Conservation (phyloP, 176 grass and related monocot genomes). For the Pharus latifolius region DNA sequence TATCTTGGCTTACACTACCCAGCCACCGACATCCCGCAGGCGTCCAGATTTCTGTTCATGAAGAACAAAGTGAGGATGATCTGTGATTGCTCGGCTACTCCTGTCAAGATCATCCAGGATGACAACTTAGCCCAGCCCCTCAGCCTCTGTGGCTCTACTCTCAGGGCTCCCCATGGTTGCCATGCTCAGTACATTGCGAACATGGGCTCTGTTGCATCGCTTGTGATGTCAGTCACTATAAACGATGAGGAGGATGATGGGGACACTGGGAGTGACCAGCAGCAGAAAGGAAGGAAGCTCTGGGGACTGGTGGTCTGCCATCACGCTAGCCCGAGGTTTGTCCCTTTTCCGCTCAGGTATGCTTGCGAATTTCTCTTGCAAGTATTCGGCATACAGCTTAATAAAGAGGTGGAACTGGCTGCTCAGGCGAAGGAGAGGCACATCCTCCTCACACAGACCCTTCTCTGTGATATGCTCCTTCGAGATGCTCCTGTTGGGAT, state of each 20-base stretch:
- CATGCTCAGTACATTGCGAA: constrained; percentile 96
- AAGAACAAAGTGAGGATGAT: constrained; percentile 98
- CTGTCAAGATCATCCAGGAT: constrained; percentile 75
- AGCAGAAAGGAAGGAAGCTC: constrained; percentile 58
- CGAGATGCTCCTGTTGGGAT: constrained; percentile 82
- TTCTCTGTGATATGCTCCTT: constrained; percentile 95
- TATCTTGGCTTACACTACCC: constrained; percentile 95
- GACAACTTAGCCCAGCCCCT: constrained; percentile 49
- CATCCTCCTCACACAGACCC: constrained; percentile 73
- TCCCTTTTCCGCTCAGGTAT: constrained; percentile 88
- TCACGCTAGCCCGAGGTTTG: constrained; percentile 69
- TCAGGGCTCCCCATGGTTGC: constrained; percentile 82
- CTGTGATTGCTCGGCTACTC: constrained; percentile 52
- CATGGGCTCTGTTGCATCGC: constrained; percentile 84
- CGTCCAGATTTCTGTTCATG: constrained; percentile 90
- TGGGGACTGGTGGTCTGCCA: constrained; percentile 95
- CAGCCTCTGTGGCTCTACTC: constrained; percentile 73
- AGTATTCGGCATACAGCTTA: constrained; percentile 86
- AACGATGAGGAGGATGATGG: constrained; percentile 58
- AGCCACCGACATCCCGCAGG: constrained; percentile 86
- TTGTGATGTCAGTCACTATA: constrained; percentile 89
- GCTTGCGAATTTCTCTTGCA: constrained; percentile 96
- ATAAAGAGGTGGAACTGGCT: constrained; percentile 76
- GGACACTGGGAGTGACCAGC: constrained; percentile 24
- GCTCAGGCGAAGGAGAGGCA: constrained; percentile 84